Evolutionary conservation across 2,329 filamentous ascomycete genomes (phyloP).

Genomic region (Sarocladium kiliense): DNA sequence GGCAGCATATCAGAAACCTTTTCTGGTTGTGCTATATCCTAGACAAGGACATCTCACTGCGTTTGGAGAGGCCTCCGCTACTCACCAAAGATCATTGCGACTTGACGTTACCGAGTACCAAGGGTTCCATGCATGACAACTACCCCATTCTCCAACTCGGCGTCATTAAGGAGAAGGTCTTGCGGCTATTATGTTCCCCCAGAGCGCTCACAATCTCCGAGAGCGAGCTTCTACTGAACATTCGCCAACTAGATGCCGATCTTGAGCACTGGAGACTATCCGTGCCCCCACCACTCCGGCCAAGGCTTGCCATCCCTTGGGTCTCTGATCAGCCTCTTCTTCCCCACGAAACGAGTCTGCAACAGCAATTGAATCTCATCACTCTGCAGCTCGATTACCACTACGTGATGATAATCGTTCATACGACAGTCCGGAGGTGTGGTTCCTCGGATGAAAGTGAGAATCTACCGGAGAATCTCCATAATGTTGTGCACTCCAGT

Average conservation of each 20-base stretch:
- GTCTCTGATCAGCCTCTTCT: background rate
- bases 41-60: constrained; percentile 51
- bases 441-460: constrained; percentile 17
- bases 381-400: constrained; percentile 50
- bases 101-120: constrained; percentile 36
- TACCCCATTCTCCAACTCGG: background rate
- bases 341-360: constrained; percentile 4
- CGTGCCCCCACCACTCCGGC: constrained; percentile 37
- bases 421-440: constrained; percentile 46
- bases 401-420: constrained; percentile 48
- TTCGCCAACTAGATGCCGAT: constrained; percentile 51
- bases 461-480: constrained; percentile 24
- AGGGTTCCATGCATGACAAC: background rate
- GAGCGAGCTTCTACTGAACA: constrained; percentile 46
- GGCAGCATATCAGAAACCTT: constrained; percentile 31
- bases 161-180: background rate
- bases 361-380: constrained; percentile 40
- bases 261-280: constrained; percentile 50
- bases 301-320: constrained; percentile 36
- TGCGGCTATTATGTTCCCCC: constrained; percentile 13
- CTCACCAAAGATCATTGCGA: constrained; percentile 49
- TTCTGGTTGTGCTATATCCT: constrained; percentile 52
- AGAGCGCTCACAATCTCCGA: constrained; percentile 42
- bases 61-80: constrained; percentile 46
- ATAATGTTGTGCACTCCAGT: constrained; percentile 44